These are phyloP conservation scores for Selenicereus undatus DNA, from an alignment of 148 eudicot species.

Conservation along the genomic window DNA sequence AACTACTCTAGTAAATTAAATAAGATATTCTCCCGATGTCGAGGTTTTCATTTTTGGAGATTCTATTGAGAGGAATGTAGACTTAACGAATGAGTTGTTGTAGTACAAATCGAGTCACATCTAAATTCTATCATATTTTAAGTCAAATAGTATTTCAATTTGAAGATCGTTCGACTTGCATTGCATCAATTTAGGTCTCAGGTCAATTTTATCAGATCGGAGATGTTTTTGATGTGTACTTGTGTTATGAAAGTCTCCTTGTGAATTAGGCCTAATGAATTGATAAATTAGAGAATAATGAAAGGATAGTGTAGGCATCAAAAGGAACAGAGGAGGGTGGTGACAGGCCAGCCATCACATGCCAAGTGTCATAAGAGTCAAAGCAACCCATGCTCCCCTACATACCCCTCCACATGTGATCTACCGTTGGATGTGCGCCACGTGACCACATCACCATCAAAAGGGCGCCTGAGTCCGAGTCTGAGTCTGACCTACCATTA, in stretches of 20 bases:
- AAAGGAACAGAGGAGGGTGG: not conserved
- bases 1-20: too few species aligned
- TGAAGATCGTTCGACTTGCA: too few species aligned
- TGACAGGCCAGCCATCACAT: conserved; percentile 6
- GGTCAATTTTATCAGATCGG: too few species aligned
- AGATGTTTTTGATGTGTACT: too few species aligned
- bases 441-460: not conserved
- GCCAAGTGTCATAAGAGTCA: not conserved
- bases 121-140: too few species aligned
- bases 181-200: too few species aligned
- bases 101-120: too few species aligned
- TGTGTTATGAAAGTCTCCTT: not conserved
- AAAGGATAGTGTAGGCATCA: not conserved
- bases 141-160: too few species aligned
- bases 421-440: not conserved
- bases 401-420: not conserved
- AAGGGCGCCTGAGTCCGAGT: not conserved
- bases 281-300: not conserved
- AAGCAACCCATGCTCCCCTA: not conserved
- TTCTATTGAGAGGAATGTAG: too few species aligned
- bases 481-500: not conserved
- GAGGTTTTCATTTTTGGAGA: too few species aligned
- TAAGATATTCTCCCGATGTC: too few species aligned
- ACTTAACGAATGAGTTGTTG: too few species aligned
- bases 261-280: not conserved